Conservation (phyloP, 768 basidiomycete species). For the Vararia minispora region DNA sequence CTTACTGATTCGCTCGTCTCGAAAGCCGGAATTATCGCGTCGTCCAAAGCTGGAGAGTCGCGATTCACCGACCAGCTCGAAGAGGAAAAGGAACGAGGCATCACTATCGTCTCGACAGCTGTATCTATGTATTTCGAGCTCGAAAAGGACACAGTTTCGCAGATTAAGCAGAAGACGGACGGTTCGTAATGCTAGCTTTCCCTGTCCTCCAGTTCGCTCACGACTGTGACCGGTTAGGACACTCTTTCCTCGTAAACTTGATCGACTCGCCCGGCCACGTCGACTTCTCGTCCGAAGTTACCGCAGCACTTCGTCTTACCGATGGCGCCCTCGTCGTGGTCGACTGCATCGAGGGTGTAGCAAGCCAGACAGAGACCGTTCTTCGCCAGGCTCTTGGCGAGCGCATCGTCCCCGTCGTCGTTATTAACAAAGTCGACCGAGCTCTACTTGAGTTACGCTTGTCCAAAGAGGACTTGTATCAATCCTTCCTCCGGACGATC, state of each 20-base stretch:
- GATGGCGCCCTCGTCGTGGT: constrained; percentile 99
- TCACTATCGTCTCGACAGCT: constrained; percentile 97
- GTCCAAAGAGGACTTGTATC: constrained; percentile 90
- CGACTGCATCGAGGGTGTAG: constrained; percentile 98
- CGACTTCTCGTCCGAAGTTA: constrained; percentile 99
- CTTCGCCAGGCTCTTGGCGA: constrained; percentile 92
- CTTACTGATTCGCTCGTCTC: constrained; percentile 96
- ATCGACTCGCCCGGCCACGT: constrained; percentile 99
- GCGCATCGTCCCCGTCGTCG: constrained; percentile 97
- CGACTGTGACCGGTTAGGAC: constrained; percentile 32
- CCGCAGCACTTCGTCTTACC: constrained; percentile 97
- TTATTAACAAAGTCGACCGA: constrained; percentile 99
- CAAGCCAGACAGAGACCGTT: constrained; percentile 98
- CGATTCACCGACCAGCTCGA: constrained; percentile 93
- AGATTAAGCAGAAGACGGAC: constrained; percentile 88
- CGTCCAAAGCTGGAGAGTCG: constrained; percentile 87
- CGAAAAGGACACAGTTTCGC: constrained; percentile 69
- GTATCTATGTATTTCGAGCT: constrained; percentile 99
- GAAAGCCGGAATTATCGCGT: constrained; percentile 96
- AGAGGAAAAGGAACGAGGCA: constrained; percentile 98
- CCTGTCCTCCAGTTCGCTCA: too few species aligned
- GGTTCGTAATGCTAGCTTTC: too few species aligned
- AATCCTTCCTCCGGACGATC: constrained; percentile 93
- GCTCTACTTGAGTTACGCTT: constrained; percentile 97
- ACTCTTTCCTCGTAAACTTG: constrained; percentile 98